Base-by-base conservation (phyloP, 129 eudicot genomes). In the Flaveria bidentis region DNA sequence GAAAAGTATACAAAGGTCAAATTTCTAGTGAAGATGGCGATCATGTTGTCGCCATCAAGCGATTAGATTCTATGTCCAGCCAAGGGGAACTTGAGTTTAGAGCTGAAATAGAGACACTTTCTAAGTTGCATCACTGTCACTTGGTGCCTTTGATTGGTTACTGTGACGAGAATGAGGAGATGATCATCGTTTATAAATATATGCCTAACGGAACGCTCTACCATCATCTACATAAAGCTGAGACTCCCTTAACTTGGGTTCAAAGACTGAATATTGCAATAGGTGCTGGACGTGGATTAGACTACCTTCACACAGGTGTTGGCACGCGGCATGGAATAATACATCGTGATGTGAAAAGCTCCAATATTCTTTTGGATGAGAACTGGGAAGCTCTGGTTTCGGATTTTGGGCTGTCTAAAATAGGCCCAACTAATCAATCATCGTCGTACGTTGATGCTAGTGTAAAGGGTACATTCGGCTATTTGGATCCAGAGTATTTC, bases 151-250 rank as follows among this genome's bases (percentile, higher is more conserved):
- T 81, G 2, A 69, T 84, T 22, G 88, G 88, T 61, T 84, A 49
- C 20, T 84, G 85, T 23, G 78, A 77, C 23, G 82, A 73, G 13
- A 30, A n/a, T 30, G 9, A 68, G 58, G 88, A 85, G 57, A 80
- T 77, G 88, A 81, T 84, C 44, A 71, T 84, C 1, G 81, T 84
- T 63, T 84, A 84, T 74, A 81, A 72, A 1, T 81, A 72, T 45
- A 77, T 84, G 72, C 61, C 70, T 2, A 12, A 53, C 4, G 88
- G 88, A 25, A 72, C 82, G 52, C 72, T 85, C 5, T 72, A 51
- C 16, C 57, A 77, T 77, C 86, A 82, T 66, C 42, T 82, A 2
- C 82, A 77, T 76, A 67, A 72, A 77, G 2, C 15, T 2, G n/a
- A 18, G 22, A 28, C 64, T 9, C 64, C 70, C 25, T 76, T 82